Percentiles rank a stretch among this genome's conserved stretches.
Evolutionary conservation across 2,329 filamentous ascomycete species (phyloP).

Genomic region (Xylariaceae sp.): DNA sequence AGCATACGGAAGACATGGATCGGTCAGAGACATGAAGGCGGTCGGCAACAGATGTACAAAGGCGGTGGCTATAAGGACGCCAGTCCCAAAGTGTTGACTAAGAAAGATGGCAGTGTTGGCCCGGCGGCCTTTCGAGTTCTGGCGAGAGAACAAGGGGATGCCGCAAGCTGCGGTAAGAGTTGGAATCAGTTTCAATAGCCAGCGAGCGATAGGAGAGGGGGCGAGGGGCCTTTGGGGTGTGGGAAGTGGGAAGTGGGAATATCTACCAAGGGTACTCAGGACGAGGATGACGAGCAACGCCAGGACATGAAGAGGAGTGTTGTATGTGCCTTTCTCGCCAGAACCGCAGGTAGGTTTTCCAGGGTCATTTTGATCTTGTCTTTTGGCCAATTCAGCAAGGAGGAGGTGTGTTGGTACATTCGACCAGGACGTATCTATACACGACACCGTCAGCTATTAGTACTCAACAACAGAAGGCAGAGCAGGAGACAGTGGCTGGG

Average conservation of each 20-base stretch:
- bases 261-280: slow-evolving; percentile 54
- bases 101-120: slow-evolving; percentile 60
- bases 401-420: slow-evolving; percentile 49
- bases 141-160: slow-evolving; percentile 61
- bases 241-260: no score
- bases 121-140: slow-evolving; percentile 51
- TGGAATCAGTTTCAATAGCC: neutral
- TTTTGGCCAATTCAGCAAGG: slow-evolving; percentile 47
- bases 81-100: slow-evolving; percentile 74
- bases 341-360: slow-evolving; percentile 50
- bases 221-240: no score
- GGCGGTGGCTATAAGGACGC: slow-evolving; percentile 80
- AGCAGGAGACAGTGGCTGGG: no score
- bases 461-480: no score
- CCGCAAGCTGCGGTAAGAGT: slow-evolving; percentile 48
- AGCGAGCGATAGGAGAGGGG: no score
- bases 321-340: slow-evolving; percentile 52
- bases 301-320: slow-evolving; percentile 63
- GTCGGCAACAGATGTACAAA: slow-evolving; percentile 74
- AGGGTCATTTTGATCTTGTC: slow-evolving; percentile 32
- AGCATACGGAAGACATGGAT: slow-evolving; percentile 70
- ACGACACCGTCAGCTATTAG: no score
- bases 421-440: slow-evolving; percentile 37
- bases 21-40: slow-evolving; percentile 61
- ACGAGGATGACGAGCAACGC: slow-evolving; percentile 62